These are phyloP conservation scores for Cafeteria roenbergensis DNA, from an alignment of 108 stramenopile genomes.

Conservation along the genomic window DNA sequence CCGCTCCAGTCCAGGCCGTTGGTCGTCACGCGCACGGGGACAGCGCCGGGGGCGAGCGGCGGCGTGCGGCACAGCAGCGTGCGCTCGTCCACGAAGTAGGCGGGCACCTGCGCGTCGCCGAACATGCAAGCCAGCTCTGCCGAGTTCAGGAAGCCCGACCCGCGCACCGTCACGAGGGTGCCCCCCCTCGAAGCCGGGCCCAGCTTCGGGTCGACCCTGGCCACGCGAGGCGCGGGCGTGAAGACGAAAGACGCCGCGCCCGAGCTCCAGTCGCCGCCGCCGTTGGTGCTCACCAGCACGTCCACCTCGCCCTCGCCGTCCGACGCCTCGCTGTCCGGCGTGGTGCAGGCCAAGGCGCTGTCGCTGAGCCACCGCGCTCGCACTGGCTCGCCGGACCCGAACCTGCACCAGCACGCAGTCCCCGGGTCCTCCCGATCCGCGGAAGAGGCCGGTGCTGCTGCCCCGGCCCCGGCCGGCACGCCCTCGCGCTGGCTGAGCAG, in stretches of 20 bases:
- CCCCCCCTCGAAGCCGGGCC: constrained; percentile 1
- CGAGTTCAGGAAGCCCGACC: constrained; percentile 6
- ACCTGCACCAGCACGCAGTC: not conserved
- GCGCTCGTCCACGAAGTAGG: not conserved
- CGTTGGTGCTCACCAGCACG: not conserved
- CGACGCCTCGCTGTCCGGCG: not conserved
- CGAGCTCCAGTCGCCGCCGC: not conserved
- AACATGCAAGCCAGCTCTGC: constrained; percentile 10
- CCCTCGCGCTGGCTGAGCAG: not conserved
- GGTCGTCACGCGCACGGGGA: constrained; percentile 20
- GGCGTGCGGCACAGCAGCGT: constrained; percentile 4
- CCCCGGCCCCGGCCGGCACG: not conserved
- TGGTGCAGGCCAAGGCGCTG: not conserved
- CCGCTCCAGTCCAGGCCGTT: constrained; percentile 29
- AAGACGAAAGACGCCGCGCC: not conserved
- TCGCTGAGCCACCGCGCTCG: not conserved
- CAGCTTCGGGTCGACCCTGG: not conserved
- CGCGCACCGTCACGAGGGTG: constrained; percentile 4
- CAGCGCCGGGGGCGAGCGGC: constrained; percentile 15
- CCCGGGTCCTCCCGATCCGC: not conserved
- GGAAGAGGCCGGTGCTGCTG: not conserved
- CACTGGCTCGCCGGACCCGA: not conserved
- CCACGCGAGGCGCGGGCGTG: not conserved
- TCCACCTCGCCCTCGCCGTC: not conserved
- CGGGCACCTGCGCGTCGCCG: not conserved